Conservation (phyloP, 441 rosid species). For the Pelargonium australe region DNA sequence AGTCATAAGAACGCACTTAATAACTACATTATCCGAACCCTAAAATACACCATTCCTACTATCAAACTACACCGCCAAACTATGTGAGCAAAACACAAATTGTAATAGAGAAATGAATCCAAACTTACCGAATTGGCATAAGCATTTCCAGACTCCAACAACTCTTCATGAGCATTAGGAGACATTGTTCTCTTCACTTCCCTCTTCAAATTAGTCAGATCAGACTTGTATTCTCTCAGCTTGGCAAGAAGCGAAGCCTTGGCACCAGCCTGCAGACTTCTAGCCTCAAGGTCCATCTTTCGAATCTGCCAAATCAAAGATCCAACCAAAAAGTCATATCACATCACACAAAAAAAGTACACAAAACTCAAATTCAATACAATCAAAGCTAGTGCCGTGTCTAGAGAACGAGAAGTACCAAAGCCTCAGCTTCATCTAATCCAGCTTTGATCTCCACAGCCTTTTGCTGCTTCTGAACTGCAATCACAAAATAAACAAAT, state of each 20-base stretch:
- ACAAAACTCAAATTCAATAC: constrained; percentile 2
- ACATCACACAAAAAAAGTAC: too few relatives aligned
- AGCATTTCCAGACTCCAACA: constrained; percentile 49
- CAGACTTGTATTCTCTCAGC: constrained; percentile 61
- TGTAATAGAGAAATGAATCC: background rate
- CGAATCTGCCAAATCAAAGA: constrained; percentile 34
- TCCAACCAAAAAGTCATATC: background rate
- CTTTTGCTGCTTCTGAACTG: constrained; percentile 58
- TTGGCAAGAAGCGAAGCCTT: constrained; percentile 61
- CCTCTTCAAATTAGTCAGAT: constrained; percentile 50
- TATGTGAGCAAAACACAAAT: too few relatives aligned
- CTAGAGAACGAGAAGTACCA: constrained; percentile 37
- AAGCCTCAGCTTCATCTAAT: constrained; percentile 71
- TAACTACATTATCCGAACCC: too few relatives aligned
- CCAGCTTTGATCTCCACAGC: constrained; percentile 58
- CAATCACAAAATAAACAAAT: background rate
- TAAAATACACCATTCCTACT: too few relatives aligned
- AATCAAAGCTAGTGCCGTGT: background rate
- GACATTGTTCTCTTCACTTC: constrained; percentile 51
- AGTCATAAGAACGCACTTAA: background rate
- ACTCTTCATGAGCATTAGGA: constrained; percentile 45
- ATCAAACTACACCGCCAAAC: too few relatives aligned
- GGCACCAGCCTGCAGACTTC: constrained; percentile 55
- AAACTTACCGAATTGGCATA: constrained; percentile 37
- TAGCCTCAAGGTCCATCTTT: constrained; percentile 74